Evolutionary conservation across 2,329 filamentous ascomycete genomes (phyloP).

Genomic region (Epichloe gansuensis): DNA sequence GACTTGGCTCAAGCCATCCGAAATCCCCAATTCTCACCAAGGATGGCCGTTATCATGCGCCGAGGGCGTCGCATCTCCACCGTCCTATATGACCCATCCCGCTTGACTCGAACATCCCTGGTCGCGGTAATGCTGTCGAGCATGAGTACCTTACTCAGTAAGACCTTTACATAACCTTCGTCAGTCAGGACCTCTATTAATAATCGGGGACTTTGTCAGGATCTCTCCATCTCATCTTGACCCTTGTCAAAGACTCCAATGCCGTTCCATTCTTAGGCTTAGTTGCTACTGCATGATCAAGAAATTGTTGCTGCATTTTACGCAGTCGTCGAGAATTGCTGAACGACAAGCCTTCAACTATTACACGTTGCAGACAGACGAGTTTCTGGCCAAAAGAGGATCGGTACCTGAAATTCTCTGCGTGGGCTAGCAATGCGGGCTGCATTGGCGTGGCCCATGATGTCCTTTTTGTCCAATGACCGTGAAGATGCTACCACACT

Average conservation of each 20-base stretch:
- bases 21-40: not conserved
- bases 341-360: not conserved
- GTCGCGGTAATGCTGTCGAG: too few relatives aligned
- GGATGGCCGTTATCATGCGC: not conserved
- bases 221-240: too few relatives aligned
- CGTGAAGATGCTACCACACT: conserved; percentile 5
- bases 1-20: not conserved
- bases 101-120: not conserved
- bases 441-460: conserved; percentile 6
- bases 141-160: too few relatives aligned
- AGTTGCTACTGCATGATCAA: too few relatives aligned
- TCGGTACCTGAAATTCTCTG: not conserved
- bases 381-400: not conserved
- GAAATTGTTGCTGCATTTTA: not conserved
- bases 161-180: too few relatives aligned
- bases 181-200: too few relatives aligned
- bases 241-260: too few relatives aligned
- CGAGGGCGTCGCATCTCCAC: not conserved
- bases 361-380: not conserved
- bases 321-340: not conserved
- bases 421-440: not conserved
- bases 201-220: too few relatives aligned
- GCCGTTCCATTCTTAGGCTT: too few relatives aligned
- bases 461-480: not conserved
- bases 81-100: not conserved